Percentiles rank a stretch among this genome's conserved stretches.
phyloP scores from a whole-genome alignment of 345 rosid species.

The Arabis alpina region DNA sequence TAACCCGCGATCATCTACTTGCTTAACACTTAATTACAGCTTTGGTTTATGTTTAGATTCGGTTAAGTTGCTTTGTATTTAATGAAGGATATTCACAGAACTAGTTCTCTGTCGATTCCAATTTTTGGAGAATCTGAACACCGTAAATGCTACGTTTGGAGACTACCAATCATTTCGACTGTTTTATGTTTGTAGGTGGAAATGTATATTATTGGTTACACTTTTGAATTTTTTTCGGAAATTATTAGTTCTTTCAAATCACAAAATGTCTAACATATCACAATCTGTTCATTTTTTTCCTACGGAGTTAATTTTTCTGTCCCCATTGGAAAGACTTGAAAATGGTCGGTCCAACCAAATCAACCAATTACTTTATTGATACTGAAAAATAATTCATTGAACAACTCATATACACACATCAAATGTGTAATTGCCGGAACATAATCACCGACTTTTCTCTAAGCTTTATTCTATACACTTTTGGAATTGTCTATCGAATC shows the following conservation, averaged over 20 bases:
- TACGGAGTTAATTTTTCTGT: background rate
- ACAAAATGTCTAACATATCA: constrained; percentile 27
- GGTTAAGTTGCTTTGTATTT: too few species aligned
- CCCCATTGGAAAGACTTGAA: constrained; percentile 20
- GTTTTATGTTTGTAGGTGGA: background rate
- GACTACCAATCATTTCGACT: background rate
- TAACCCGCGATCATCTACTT: too few species aligned
- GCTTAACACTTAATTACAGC: too few species aligned
- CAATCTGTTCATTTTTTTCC: constrained; percentile 9
- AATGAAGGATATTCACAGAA: too few species aligned
- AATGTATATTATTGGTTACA: constrained; percentile 8
- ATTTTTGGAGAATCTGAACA: too few species aligned
- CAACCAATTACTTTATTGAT: constrained; percentile 11
- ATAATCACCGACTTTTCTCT: constrained; percentile 21
- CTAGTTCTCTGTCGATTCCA: too few species aligned
- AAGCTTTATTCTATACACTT: constrained; percentile 1
- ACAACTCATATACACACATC: constrained; percentile 38
- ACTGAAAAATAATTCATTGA: constrained; percentile 5
- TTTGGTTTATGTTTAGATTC: too few species aligned
- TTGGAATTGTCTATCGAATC: background rate
- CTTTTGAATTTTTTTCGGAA: background rate
- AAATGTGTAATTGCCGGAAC: constrained; percentile 7
- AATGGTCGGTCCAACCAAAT: constrained; percentile 43
- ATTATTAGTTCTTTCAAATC: background rate
- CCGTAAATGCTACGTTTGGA: background rate